Evolutionary conservation across 805 yeast species (phyloP).

Genomic region (Cyberlindnera misumaiensis): DNA sequence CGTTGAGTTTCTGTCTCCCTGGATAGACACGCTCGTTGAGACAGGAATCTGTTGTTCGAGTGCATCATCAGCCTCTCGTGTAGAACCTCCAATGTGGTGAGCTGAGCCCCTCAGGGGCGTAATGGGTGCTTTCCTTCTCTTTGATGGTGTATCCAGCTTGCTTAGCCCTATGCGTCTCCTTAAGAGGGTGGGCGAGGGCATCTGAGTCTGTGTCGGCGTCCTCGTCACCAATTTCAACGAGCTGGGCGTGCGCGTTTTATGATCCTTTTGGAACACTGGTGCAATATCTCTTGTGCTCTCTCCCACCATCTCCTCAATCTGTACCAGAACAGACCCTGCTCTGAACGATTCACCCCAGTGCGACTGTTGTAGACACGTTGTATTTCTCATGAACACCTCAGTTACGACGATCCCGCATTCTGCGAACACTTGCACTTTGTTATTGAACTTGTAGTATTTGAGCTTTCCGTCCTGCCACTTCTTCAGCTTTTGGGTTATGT

Average conservation of each 20-base stretch:
- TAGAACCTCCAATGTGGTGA: no score
- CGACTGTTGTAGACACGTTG: slow-evolving; percentile 1
- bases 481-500: slow-evolving; percentile 17
- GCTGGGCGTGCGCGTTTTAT: not conserved
- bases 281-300: slow-evolving; percentile 14
- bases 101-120: no score
- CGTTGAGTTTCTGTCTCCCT: no score
- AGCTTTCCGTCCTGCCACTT: slow-evolving; percentile 21
- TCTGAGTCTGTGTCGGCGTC: not conserved
- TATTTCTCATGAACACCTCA: slow-evolving; percentile 11
- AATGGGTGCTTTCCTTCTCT: not conserved
- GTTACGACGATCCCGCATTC: slow-evolving; percentile 13
- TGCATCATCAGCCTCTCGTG: no score
- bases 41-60: no score
- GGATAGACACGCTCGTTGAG: no score
- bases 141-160: slow-evolving; percentile 10
- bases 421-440: slow-evolving; percentile 15
- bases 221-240: not conserved
- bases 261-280: slow-evolving; percentile 10
- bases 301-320: slow-evolving; percentile 9
- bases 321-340: slow-evolving; percentile 14
- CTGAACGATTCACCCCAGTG: slow-evolving; percentile 14
- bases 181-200: not conserved
- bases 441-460: slow-evolving; percentile 17
- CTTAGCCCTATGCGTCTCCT: slow-evolving; percentile 17